phyloP scores from a whole-genome alignment of 345 rosid species.

The Xanthoceras sorbifolium region DNA sequence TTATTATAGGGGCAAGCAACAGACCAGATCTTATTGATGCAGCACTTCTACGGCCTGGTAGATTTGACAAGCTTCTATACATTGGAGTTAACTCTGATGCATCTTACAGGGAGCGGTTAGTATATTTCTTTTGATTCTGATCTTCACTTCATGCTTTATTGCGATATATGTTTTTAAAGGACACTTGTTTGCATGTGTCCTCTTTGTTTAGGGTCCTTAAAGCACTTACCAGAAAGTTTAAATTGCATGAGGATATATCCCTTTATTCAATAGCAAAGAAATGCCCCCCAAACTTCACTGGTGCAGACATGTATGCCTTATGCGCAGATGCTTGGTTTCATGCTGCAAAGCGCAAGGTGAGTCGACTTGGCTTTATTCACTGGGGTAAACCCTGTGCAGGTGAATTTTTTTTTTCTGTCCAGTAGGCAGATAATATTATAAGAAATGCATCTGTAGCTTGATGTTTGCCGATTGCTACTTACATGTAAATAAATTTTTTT shows the following conservation, averaged over 20 bases:
- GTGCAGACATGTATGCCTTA: conserved; percentile 97
- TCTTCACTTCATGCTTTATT: background rate
- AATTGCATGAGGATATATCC: conserved; percentile 74
- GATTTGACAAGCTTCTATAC: conserved; percentile 91
- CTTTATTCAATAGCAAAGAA: conserved; percentile 76
- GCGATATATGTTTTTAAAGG: background rate
- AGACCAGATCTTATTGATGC: conserved; percentile 96
- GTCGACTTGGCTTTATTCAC: conserved; percentile 12
- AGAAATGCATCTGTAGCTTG: background rate
- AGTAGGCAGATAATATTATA: background rate
- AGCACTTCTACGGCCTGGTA: conserved; percentile 95
- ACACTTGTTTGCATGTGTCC: conserved; percentile 12
- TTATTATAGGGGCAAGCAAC: conserved; percentile 97
- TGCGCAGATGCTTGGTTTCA: conserved; percentile 99
- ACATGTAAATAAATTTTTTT: background rate
- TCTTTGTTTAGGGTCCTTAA: conserved; percentile 66
- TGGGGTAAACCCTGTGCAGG: background rate
- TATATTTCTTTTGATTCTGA: conserved; percentile 2
- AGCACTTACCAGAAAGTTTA: conserved; percentile 96
- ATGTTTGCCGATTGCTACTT: background rate
- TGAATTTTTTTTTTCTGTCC: background rate
- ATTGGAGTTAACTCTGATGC: conserved; percentile 93
- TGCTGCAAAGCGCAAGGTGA: conserved; percentile 90
- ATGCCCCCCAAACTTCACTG: conserved; percentile 92
- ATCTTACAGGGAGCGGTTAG: conserved; percentile 86